phyloP scores from a whole-genome alignment of 768 basidiomycete genomes.

The Rhizopogon roseolus region DNA sequence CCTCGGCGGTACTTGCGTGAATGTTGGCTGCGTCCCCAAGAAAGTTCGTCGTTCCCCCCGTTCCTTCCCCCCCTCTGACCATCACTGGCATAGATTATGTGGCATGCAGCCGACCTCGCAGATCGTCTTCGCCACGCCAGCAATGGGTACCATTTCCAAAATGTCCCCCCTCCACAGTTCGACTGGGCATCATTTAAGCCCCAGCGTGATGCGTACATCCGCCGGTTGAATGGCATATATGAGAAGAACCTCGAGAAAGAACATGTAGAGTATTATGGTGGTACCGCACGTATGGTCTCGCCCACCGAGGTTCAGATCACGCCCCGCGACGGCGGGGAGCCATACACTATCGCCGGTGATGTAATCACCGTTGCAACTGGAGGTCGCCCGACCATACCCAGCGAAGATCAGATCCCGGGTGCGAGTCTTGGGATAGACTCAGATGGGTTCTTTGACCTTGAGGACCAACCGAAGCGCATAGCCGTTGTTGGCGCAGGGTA shows the following conservation, averaged over 20 bases:
- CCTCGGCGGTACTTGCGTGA: constrained; percentile 95
- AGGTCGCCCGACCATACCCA: constrained; percentile 76
- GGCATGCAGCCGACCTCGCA: constrained; percentile 89
- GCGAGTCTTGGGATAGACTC: constrained; percentile 88
- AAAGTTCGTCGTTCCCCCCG: constrained; percentile 47
- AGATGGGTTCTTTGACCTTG: constrained; percentile 94
- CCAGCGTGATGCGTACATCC: constrained; percentile 94
- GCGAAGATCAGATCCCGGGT: constrained; percentile 79
- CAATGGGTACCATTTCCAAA: constrained; percentile 68
- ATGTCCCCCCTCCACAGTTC: constrained; percentile 57
- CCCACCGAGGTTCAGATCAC: constrained; percentile 70
- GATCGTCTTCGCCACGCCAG: constrained; percentile 79
- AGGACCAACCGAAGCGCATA: constrained; percentile 87
- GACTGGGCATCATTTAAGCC: constrained; percentile 90
- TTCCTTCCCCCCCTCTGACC: neutral
- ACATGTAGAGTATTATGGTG: constrained; percentile 81
- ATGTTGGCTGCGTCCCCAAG: constrained; percentile 98
- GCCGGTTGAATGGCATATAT: constrained; percentile 85
- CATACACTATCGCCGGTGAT: constrained; percentile 71
- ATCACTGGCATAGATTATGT: constrained; percentile 75
- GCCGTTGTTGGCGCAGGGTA: constrained; percentile 97
- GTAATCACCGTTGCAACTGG: constrained; percentile 84
- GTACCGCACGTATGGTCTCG: constrained; percentile 69
- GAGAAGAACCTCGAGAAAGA: constrained; percentile 85
- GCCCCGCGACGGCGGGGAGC: constrained; percentile 52